These are phyloP conservation scores for Fusarium oligoseptatum DNA, from an alignment of 2,329 filamentous ascomycete genomes.

Conservation along the genomic window DNA sequence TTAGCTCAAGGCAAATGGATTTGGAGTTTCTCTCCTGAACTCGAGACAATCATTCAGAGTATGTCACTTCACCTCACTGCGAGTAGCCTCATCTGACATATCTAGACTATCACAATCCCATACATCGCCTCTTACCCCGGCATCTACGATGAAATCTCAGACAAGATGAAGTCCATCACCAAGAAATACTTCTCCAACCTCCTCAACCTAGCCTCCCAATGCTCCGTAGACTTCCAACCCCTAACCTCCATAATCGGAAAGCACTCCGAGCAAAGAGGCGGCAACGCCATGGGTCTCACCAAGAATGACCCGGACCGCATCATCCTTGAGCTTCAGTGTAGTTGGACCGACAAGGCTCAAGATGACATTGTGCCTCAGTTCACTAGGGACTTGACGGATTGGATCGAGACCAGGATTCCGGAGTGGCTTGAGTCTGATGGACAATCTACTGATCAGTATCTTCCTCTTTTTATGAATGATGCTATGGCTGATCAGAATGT, in stretches of 20 bases:
- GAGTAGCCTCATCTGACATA: not conserved
- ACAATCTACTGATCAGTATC: not conserved
- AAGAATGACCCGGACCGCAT: not conserved
- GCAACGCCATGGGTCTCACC: conserved; percentile 20
- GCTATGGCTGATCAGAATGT: conserved; percentile 9
- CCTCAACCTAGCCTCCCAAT: conserved; percentile 13
- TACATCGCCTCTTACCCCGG: conserved; percentile 4
- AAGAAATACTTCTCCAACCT: conserved; percentile 11
- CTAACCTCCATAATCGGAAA: conserved; percentile 13
- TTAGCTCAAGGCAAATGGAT: conserved; percentile 18
- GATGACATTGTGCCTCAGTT: conserved; percentile 13
- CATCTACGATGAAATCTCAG: conserved; percentile 15
- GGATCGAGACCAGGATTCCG: conserved; percentile 7
- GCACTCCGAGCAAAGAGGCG: conserved; percentile 6
- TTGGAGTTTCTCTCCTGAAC: conserved; percentile 17
- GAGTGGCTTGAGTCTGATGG: not conserved
- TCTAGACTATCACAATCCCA: conserved; percentile 13
- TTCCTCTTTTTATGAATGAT: conserved; percentile 7
- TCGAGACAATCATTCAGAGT: conserved; percentile 25
- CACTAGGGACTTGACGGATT: conserved; percentile 11
- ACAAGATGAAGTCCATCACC: conserved; percentile 8
- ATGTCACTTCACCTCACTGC: not conserved
- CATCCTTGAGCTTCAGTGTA: conserved; percentile 25
- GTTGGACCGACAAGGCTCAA: conserved; percentile 10
- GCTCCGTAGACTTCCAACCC: conserved; percentile 30